A percentile compares a stretch with the other conserved stretches of the same genome.
phyloP scores from a whole-genome alignment of 371 early-diverging fungal genomes.

The Actinomortierella wolfii region DNA sequence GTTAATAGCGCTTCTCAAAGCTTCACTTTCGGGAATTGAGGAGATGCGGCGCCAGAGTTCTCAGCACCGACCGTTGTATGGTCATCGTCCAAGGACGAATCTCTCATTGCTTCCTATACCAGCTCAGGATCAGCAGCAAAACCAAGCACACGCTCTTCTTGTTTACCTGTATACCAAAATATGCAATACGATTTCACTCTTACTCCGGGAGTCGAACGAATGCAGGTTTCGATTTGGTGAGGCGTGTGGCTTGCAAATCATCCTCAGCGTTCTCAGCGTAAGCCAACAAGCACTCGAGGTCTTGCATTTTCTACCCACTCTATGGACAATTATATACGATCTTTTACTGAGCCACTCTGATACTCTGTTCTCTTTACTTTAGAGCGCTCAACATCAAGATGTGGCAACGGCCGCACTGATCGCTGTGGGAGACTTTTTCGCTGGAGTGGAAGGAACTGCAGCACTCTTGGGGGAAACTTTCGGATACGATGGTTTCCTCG shows the following conservation, averaged over 20 bases:
- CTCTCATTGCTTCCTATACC: too few relatives aligned
- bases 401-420: conserved; percentile 50
- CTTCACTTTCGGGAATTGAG: conserved; percentile 41
- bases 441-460: conserved; percentile 46
- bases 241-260: conserved; percentile 40
- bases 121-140: conserved; percentile 21
- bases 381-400: conserved; percentile 45
- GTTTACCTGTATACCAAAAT: conserved; percentile 41
- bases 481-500: conserved; percentile 50
- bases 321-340: not conserved
- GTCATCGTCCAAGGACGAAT: too few relatives aligned
- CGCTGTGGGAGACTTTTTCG: conserved; percentile 49
- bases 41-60: conserved; percentile 29
- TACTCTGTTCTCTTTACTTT: not conserved
- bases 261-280: conserved; percentile 41
- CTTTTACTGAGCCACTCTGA: not conserved
- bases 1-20: conserved; percentile 40
- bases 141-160: conserved; percentile 39
- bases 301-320: too few relatives aligned
- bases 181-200: conserved; percentile 33
- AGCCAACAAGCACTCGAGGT: not conserved
- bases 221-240: conserved; percentile 36
- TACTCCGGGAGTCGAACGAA: conserved; percentile 25
- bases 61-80: too few relatives aligned
- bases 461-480: conserved; percentile 43